Base-by-base conservation (phyloP, 106 monocot genomes). In the Allium cepa region DNA sequence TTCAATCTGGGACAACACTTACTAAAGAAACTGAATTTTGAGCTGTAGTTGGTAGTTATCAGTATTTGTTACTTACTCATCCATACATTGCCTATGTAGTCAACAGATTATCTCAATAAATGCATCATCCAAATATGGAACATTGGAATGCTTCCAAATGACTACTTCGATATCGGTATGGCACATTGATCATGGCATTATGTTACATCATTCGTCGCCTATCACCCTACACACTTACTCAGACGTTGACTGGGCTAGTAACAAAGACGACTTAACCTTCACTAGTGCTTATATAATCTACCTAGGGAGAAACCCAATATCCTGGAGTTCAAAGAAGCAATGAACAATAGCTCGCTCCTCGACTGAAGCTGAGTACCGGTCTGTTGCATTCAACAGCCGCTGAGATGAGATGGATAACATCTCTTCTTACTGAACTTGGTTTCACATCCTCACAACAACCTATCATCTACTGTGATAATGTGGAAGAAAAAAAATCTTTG, bases 301-400 rank as follows among this genome's bases (percentile, higher is more conserved):
- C 14, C 15, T 79, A 10, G 62, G 73, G 8, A 10, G 10, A 8
- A 74, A 69, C 46, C 16, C 47, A 1, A 50, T 79, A 5, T 79
- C 61, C 0, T 74, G 69, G 79, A 10, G 49, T 13, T 15, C 73
- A 6, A 53, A 56, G 5, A 79, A 79, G 15, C 78, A 68, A 61
- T 14, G 15, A 6, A 46, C 17, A 4, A 49, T 78, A 47, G 64
- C 72, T 12, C 56, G 51, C 3, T 78, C 67, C 9, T 60, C 66
- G 7, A 78, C 71, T 46, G 62, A 78, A 22, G 62, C 22, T 48
- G 74, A 79, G 16, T 79, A 74, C 27, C 9, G 53, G 13, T 45
- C 49, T 53, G 22, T 67, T 8, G 72, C 61, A n/a, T 4, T 9
- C 11, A 47, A 47, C 67, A 9, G 26, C 62, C 7, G 8, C 27